Base-by-base conservation (phyloP, 2,329 filamentous ascomycete genomes). In the Aureobasidium sp. region DNA sequence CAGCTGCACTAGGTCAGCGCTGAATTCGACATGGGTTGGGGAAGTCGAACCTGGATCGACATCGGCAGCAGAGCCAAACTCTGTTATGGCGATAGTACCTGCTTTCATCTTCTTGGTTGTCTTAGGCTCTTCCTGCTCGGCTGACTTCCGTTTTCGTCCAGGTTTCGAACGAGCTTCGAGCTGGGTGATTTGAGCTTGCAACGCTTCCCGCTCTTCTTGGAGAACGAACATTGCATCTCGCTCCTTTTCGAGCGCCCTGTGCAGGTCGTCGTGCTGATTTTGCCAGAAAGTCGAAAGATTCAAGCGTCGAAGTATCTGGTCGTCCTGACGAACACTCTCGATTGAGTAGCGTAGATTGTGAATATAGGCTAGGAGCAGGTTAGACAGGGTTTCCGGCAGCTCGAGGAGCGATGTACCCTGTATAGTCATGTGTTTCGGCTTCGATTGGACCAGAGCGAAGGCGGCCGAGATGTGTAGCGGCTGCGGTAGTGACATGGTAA, bases 351-450 rank as follows among this genome's bases (percentile, higher is more conserved):
- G 34, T 5, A 54, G 50, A 67, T 15, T 65, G 8, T 16, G 39
- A 8, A 63, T 29, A 25, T 63, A 52, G 0, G 45, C 7, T 69
- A 58, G 3, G 71, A 74, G 10, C 15, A 15, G 5, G 44, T 25
- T 54, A 54, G 44, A 41, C 5, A 2, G 4, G 2, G 2, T 58
- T 1, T 3, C 21, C 21, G 1, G 11, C 9, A 6, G 15, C 8
- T 37, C 36, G 5, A 39, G 11, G 21, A 41, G 21, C 15, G 16
- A 39, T 32, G 47, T 21, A 65, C 68, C 69, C 69, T 69, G 68
- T 3, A 75, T 66, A 1, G 68, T 65, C 21, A 72, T 62, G 0
- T 67, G 69, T 5, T 63, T 45, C 5, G 77, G 76, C 62, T 76
- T 79, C 2, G 70, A 69, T 27, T 67, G 68, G n/a, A 77, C 63